Evolutionary conservation across 768 basidiomycete genomes (phyloP), one percentile per base, ranked within the genome.

Genomic region (Lactarius quietus): DNA sequence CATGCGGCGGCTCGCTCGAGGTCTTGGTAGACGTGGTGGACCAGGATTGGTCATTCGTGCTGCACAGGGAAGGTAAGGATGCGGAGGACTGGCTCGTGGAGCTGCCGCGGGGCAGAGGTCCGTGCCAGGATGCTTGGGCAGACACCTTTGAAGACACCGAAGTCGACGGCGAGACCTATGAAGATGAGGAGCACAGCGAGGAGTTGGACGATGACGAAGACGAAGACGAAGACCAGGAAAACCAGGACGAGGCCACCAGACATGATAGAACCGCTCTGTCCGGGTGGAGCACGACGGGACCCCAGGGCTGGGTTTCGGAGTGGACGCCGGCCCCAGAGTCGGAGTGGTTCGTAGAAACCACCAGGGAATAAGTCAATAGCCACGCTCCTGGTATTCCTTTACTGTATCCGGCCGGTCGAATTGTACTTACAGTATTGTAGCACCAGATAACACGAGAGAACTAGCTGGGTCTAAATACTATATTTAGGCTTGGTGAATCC

Each of bases 1-100:
- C 79, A 10, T 88, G 87, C 63, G 85, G 85, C 9, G 87, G 86
- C 0, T 85, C 82, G 81, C 77, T 87, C n/a, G 85, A 86, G 67
- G 65, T 82, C 18, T 72, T 87, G 31, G 71, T 84, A 0, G 75
- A 78, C 38, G 82, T 83, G 0, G 75, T 84, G 4, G 81, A 83
- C 43, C 73, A 61, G n/a, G 57, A 63, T 7, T 14, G 62, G 23
- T 35, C 59, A 1, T 63, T 70, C 41, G 15, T 39, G 0, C 5
- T 67, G 6, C 62, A 61, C 6, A 65, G 33, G 69, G 64, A 62
- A 14, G 68, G 59, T 1, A 62, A 54, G 9, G 18, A 20, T 76
- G 29, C 67, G 54, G 59, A 73, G 53, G 56, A 66, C 68, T 63
- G 62, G 71, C 7, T 58, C 61, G 51, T 67, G 67, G 59, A 71